Conservation (phyloP, 2,329 filamentous ascomycete genomes). For the Fusarium abutilonis region DNA sequence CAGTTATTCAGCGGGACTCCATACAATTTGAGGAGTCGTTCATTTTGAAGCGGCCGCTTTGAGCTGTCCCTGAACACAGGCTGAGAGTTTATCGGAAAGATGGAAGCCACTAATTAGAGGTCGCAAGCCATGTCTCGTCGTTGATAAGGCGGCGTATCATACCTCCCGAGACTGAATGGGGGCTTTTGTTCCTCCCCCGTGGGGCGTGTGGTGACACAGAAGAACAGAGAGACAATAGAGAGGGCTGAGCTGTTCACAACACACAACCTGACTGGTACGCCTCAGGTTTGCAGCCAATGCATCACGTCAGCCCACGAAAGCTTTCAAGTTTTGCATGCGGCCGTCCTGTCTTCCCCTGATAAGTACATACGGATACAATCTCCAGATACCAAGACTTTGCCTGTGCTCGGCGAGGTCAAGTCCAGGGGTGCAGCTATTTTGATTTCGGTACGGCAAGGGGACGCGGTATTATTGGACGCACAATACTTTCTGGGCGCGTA, state of each 20-base stretch:
- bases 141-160: slow-evolving; percentile 22
- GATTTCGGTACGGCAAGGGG: slow-evolving; percentile 21
- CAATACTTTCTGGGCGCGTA: slow-evolving; percentile 8
- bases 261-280: slow-evolving; percentile 21
- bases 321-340: slow-evolving; percentile 16
- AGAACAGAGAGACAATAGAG: slow-evolving; percentile 10
- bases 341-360: slow-evolving; percentile 6
- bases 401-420: slow-evolving; percentile 17
- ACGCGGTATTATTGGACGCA: slow-evolving; percentile 25
- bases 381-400: slow-evolving; percentile 27
- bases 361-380: slow-evolving; percentile 11
- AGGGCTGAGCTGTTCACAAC: slow-evolving; percentile 8
- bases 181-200: slow-evolving; percentile 11
- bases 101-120: slow-evolving; percentile 26
- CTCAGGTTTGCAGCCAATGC: slow-evolving; percentile 15
- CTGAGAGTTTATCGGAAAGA: slow-evolving; percentile 30
- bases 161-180: slow-evolving; percentile 21
- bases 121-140: neutral
- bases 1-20: slow-evolving; percentile 11
- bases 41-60: neutral
- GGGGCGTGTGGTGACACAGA: slow-evolving; percentile 35
- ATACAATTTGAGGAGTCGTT: neutral
- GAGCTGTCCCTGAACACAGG: slow-evolving; percentile 10
- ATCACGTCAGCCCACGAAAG: slow-evolving; percentile 34
- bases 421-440: slow-evolving; percentile 31